Conservation (phyloP, 2,329 filamentous ascomycete species). For the Scytalidium sp. region DNA sequence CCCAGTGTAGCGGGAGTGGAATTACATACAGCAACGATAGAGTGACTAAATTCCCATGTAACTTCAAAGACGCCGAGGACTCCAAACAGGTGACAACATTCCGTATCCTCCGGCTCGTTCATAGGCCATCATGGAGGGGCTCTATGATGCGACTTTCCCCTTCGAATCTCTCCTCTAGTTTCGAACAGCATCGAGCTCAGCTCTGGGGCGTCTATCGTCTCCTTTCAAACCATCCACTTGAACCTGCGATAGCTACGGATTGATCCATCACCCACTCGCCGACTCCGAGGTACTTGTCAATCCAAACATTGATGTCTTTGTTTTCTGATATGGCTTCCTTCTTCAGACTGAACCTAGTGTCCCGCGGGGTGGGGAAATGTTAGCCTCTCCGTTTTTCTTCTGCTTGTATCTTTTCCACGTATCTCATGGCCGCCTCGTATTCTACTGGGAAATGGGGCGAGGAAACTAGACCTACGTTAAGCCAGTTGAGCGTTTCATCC, state of each 20-base stretch:
- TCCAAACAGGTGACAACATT: not conserved
- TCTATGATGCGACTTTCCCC: not conserved
- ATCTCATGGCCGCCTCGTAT: not conserved
- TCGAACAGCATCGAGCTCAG: not conserved
- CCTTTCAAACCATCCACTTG: conserved; percentile 87
- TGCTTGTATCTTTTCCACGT: not conserved
- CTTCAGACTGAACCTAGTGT: conserved; percentile 73
- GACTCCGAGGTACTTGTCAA: conserved; percentile 89
- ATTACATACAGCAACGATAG: too few species aligned
- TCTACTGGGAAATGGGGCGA: not conserved
- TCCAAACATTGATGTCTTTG: conserved; percentile 81
- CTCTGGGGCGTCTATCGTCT: conserved; percentile 55
- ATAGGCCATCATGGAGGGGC: not conserved
- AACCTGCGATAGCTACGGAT: conserved; percentile 86
- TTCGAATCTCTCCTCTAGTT: not conserved
- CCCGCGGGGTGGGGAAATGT: conserved; percentile 39
- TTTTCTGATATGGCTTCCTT: conserved; percentile 81
- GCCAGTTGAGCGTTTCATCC: conserved; percentile 95
- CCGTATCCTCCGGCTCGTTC: too few species aligned
- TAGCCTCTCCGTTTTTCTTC: conserved; percentile 32
- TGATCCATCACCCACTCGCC: conserved; percentile 99
- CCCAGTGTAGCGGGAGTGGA: too few species aligned
- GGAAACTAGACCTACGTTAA: conserved; percentile 74
- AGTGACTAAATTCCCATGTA: too few species aligned
- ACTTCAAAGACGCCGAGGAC: not conserved